These are phyloP conservation scores for Trifolium repens DNA, from an alignment of 306 rosid genomes.

Conservation along the genomic window DNA sequence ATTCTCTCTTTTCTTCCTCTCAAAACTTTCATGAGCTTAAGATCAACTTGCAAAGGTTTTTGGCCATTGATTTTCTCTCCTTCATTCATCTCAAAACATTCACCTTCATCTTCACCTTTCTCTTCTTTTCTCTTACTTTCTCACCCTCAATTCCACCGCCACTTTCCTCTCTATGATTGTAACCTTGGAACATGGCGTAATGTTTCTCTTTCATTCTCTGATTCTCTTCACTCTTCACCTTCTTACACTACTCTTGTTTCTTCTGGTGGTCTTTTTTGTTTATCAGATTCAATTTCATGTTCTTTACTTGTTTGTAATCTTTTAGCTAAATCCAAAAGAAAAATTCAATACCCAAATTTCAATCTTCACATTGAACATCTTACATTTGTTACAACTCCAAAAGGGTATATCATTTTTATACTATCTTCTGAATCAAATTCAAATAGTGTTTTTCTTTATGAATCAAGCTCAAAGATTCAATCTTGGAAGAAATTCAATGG, in stretches of 20 bases:
- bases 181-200: slow-evolving; percentile 64
- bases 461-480: slow-evolving; percentile 47
- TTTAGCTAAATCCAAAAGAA: slow-evolving; percentile 61
- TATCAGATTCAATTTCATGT: slow-evolving; percentile 51
- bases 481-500: slow-evolving; percentile 59
- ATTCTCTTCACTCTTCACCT: slow-evolving; percentile 41
- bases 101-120: slow-evolving; percentile 55
- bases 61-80: slow-evolving; percentile 74
- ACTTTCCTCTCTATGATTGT: slow-evolving; percentile 74
- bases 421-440: slow-evolving; percentile 54
- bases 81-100: slow-evolving; percentile 63
- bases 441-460: slow-evolving; percentile 49
- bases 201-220: slow-evolving; percentile 54
- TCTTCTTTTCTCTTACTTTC: slow-evolving; percentile 78
- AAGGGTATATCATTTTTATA: slow-evolving; percentile 62
- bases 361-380: slow-evolving; percentile 59
- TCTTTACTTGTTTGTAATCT: slow-evolving; percentile 73
- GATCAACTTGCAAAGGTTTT: slow-evolving; percentile 86
- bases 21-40: slow-evolving; percentile 59
- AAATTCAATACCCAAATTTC: slow-evolving; percentile 57
- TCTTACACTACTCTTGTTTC: slow-evolving; percentile 56
- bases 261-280: slow-evolving; percentile 80
- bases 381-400: slow-evolving; percentile 63
- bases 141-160: slow-evolving; percentile 72
- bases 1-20: slow-evolving; percentile 77